Conservation (phyloP, 176 grass and related monocot genomes). For the Thalia dealbata region DNA sequence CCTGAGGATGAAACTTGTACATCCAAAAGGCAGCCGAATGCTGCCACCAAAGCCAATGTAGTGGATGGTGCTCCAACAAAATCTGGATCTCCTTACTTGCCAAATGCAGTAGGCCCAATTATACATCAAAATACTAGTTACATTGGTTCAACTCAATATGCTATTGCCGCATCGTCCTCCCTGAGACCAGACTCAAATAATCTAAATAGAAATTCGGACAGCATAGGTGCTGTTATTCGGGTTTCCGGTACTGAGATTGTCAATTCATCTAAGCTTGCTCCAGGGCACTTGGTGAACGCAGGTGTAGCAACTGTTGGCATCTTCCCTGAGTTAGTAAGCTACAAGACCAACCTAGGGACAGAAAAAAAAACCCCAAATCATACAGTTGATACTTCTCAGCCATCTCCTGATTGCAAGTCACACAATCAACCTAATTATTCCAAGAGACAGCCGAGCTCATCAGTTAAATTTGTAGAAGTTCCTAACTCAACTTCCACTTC, state of each 20-base stretch:
- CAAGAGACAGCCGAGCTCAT: slow-evolving; percentile 26
- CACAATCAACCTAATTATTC: slow-evolving; percentile 30
- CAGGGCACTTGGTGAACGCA: slow-evolving; percentile 34
- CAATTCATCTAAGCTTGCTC: slow-evolving; percentile 35
- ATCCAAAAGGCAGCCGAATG: slow-evolving; percentile 46
- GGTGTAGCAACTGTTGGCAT: slow-evolving; percentile 37
- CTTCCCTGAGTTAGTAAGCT: slow-evolving; percentile 43
- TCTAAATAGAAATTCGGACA: slow-evolving; percentile 19
- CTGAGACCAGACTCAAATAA: slow-evolving; percentile 29
- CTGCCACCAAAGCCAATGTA: slow-evolving; percentile 26
- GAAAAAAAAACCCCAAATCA: slow-evolving; percentile 24
- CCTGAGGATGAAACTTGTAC: slow-evolving; percentile 61
- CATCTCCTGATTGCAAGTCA: slow-evolving; percentile 34
- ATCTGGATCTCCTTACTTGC: slow-evolving; percentile 23
- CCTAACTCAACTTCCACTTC: slow-evolving; percentile 1
- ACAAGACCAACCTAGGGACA: slow-evolving; percentile 22
- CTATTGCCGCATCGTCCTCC: slow-evolving; percentile 26
- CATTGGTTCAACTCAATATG: slow-evolving; percentile 25
- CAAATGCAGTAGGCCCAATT: slow-evolving; percentile 36
- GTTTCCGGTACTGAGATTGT: slow-evolving; percentile 26
- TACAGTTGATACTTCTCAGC: slow-evolving; percentile 32
- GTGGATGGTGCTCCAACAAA: slow-evolving; percentile 31
- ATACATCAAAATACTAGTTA: slow-evolving; percentile 20
- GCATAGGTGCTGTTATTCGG: slow-evolving; percentile 14
- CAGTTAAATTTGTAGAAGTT: background rate